Evolutionary conservation across 495 filamentous ascomycete genomes (phyloP).

Genomic region (Aspergillus cristatus): DNA sequence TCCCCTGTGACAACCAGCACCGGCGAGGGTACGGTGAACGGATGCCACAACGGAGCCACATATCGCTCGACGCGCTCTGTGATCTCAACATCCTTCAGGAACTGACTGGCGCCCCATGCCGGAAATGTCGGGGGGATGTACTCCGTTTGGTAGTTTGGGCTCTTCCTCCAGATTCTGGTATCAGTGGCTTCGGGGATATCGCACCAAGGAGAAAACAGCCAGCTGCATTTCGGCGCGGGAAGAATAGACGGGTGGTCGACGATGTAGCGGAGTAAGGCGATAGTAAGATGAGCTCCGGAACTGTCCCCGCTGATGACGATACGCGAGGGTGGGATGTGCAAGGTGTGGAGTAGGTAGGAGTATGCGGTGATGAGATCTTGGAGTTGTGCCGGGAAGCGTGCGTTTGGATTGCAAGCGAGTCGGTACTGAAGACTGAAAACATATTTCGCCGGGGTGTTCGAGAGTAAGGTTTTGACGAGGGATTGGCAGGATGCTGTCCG

Average conservation of each 20-base stretch:
- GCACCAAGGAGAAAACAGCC: slow-evolving; percentile 34
- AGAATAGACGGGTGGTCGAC: slow-evolving; percentile 3
- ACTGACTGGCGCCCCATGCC: slow-evolving; percentile 23
- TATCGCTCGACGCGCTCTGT: slow-evolving; percentile 16
- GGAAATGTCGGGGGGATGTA: slow-evolving; percentile 23
- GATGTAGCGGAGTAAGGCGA: slow-evolving; percentile 29
- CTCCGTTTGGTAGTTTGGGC: slow-evolving; percentile 27
- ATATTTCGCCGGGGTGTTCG: slow-evolving; percentile 13
- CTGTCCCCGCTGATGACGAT: slow-evolving; percentile 39
- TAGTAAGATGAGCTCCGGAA: slow-evolving; percentile 30
- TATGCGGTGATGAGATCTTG: slow-evolving; percentile 39
- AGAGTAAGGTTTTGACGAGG: slow-evolving; percentile 24
- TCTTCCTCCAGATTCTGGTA: slow-evolving; percentile 6
- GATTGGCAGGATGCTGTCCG: slow-evolving; percentile 13
- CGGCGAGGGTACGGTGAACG: slow-evolving; percentile 28
- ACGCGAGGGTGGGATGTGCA: slow-evolving; percentile 18
- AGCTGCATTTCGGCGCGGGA: slow-evolving; percentile 14
- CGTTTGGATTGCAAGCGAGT: slow-evolving; percentile 19
- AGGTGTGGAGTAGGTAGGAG: slow-evolving; percentile 22
- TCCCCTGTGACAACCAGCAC: slow-evolving; percentile 27
- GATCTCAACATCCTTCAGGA: slow-evolving; percentile 13
- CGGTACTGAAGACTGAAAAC: slow-evolving; percentile 30
- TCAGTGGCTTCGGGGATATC: slow-evolving; percentile 10
- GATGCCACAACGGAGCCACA: slow-evolving; percentile 19
- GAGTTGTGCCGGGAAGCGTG: slow-evolving; percentile 34